Evolutionary conservation across 1,139 yeast species (phyloP).

Genomic region (Schwanniomyces etchellsii): DNA sequence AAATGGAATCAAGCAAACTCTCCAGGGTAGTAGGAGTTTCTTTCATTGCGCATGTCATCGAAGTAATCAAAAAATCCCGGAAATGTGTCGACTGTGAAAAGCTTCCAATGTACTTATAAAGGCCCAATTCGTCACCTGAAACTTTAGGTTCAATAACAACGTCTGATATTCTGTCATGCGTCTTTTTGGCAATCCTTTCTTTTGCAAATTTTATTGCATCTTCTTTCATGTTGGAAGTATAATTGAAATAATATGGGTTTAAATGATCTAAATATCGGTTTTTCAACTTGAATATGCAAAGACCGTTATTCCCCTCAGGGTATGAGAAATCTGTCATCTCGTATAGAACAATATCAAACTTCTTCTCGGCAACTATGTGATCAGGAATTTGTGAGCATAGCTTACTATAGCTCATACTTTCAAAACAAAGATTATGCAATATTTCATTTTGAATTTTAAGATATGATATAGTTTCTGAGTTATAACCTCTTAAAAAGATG

Average conservation of each 20-base stretch:
- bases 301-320: constrained; percentile 60
- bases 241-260: constrained; percentile 81
- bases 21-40: constrained; percentile 44
- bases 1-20: constrained; percentile 47
- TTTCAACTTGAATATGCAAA: constrained; percentile 66
- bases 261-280: constrained; percentile 48
- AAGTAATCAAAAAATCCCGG: constrained; percentile 44
- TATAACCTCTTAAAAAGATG: constrained; percentile 46
- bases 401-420: constrained; percentile 67
- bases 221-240: constrained; percentile 72
- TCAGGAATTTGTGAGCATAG: constrained; percentile 70
- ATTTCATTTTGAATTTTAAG: constrained; percentile 61
- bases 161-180: constrained; percentile 31
- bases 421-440: constrained; percentile 73
- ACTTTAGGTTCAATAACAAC: constrained; percentile 47
- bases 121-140: constrained; percentile 24
- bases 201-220: constrained; percentile 60
- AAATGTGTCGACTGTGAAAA: constrained; percentile 51
- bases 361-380: constrained; percentile 62
- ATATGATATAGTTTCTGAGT: constrained; percentile 47
- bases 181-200: constrained; percentile 28
- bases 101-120: constrained; percentile 28
- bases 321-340: constrained; percentile 57
- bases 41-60: constrained; percentile 37
- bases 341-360: constrained; percentile 63